phyloP scores from a whole-genome alignment of 2,329 filamentous ascomycete genomes.

The Colletotrichum neosansevieriae region DNA sequence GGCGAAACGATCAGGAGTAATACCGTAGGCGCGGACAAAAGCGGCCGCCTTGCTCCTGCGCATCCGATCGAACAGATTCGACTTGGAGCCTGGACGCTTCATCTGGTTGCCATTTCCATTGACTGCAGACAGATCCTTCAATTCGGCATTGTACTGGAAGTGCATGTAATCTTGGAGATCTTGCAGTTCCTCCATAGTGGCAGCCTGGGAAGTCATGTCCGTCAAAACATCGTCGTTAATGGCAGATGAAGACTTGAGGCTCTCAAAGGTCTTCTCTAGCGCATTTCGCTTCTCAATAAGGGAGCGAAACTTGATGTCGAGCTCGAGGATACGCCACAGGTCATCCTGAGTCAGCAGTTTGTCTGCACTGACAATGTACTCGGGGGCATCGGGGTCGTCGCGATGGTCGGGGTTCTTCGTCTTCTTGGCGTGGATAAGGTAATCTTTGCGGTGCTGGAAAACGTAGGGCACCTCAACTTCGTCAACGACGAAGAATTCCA shows the following conservation, averaged over 20 bases:
- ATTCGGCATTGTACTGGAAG: conserved; percentile 87
- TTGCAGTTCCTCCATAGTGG: conserved; percentile 94
- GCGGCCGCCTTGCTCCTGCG: conserved; percentile 83
- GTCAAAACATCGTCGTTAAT: conserved; percentile 82
- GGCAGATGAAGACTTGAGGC: conserved; percentile 70
- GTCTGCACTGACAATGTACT: conserved; percentile 82
- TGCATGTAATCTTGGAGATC: conserved; percentile 97
- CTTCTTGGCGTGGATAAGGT: conserved; percentile 90
- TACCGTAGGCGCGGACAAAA: conserved; percentile 90
- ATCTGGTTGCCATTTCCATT: conserved; percentile 73
- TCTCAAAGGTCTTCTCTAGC: conserved; percentile 82
- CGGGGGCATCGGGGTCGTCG: conserved; percentile 76
- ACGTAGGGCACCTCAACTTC: conserved; percentile 97
- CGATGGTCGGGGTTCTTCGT: conserved; percentile 69
- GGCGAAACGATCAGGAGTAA: conserved; percentile 88
- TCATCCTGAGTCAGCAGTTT: conserved; percentile 93
- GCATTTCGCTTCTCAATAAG: conserved; percentile 92
- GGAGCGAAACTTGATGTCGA: conserved; percentile 95
- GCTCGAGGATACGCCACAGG: conserved; percentile 93
- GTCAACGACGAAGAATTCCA: conserved; percentile 95
- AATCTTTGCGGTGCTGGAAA: conserved; percentile 98
- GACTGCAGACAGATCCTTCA: conserved; percentile 81
- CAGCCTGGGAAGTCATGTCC: conserved; percentile 82
- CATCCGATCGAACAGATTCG: conserved; percentile 85
- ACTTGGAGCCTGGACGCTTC: conserved; percentile 86